These are phyloP conservation scores for Paragyromitra xinjiangensis DNA, from an alignment of 495 filamentous ascomycete genomes.

Conservation along the genomic window DNA sequence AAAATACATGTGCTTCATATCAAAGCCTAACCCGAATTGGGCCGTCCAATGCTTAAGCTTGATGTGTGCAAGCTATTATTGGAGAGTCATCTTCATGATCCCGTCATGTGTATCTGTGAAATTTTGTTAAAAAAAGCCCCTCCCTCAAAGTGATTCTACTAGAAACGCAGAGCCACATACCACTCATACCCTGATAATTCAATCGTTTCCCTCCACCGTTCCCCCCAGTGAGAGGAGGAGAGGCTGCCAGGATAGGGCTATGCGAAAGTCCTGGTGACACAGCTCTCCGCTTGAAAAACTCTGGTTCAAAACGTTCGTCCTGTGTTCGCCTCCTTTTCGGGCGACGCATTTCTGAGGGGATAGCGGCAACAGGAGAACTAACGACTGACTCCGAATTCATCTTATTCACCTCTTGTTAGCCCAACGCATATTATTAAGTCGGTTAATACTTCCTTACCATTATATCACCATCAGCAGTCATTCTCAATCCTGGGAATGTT, in stretches of 20 bases:
- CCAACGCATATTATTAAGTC: not conserved
- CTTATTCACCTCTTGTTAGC: conserved; percentile 35
- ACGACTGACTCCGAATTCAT: conserved; percentile 55
- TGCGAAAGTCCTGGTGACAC: conserved; percentile 82
- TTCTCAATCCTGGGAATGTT: conserved; percentile 51
- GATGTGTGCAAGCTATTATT: conserved; percentile 59
- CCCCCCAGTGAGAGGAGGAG: conserved; percentile 56
- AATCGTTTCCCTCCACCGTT: conserved; percentile 70
- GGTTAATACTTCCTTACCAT: conserved; percentile 23
- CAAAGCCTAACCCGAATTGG: not conserved
- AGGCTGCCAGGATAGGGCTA: conserved; percentile 63
- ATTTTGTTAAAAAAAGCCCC: not conserved
- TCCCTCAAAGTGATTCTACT: not conserved
- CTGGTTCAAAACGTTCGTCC: conserved; percentile 91
- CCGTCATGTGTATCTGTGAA: conserved; percentile 84
- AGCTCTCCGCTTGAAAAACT: conserved; percentile 89
- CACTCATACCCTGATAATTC: conserved; percentile 89
- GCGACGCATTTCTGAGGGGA: conserved; percentile 54
- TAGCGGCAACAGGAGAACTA: conserved; percentile 45
- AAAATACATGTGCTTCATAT: not conserved
- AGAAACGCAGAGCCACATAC: conserved; percentile 33
- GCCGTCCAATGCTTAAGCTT: not conserved
- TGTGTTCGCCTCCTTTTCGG: conserved; percentile 55
- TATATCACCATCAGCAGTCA: conserved; percentile 55
- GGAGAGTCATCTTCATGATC: conserved; percentile 97